Conservation (phyloP, 345 rosid genomes). For the Punica granatum region DNA sequence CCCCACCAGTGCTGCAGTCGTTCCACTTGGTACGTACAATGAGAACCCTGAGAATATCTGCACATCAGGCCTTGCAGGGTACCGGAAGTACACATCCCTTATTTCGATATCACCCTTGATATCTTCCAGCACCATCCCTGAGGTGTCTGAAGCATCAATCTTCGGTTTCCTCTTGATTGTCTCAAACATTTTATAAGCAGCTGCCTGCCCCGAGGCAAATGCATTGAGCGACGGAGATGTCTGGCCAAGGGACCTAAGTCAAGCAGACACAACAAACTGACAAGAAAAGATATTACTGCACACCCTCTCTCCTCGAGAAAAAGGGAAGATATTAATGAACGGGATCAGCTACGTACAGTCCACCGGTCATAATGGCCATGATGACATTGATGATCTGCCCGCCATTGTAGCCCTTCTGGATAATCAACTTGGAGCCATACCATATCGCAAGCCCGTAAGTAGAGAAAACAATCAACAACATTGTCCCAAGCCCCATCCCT, state of each 20-base stretch:
- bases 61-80: slow-evolving; percentile 68
- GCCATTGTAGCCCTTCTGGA: slow-evolving; percentile 58
- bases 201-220: slow-evolving; percentile 63
- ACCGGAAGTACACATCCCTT: slow-evolving; percentile 49
- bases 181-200: slow-evolving; percentile 69
- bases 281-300: background rate
- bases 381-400: slow-evolving; percentile 69
- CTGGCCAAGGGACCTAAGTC: slow-evolving; percentile 50
- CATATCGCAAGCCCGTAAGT: slow-evolving; percentile 62
- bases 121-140: slow-evolving; percentile 38
- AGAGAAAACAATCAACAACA: slow-evolving; percentile 35
- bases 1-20: slow-evolving; percentile 63
- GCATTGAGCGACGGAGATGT: slow-evolving; percentile 56
- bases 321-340: background rate
- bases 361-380: slow-evolving; percentile 60
- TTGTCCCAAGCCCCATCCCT: slow-evolving; percentile 55
- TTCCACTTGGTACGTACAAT: slow-evolving; percentile 39
- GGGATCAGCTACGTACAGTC: slow-evolving; percentile 43
- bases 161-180: slow-evolving; percentile 45
- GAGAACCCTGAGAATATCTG: slow-evolving; percentile 61
- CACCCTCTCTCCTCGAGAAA: background rate
- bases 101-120: slow-evolving; percentile 51
- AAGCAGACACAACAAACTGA: background rate
- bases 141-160: slow-evolving; percentile 41
- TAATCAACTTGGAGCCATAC: slow-evolving; percentile 63